Evolutionary conservation across 805 yeast species (phyloP), one percentile per base, ranked within the genome.

Genomic region (Nakazawaea holstii): DNA sequence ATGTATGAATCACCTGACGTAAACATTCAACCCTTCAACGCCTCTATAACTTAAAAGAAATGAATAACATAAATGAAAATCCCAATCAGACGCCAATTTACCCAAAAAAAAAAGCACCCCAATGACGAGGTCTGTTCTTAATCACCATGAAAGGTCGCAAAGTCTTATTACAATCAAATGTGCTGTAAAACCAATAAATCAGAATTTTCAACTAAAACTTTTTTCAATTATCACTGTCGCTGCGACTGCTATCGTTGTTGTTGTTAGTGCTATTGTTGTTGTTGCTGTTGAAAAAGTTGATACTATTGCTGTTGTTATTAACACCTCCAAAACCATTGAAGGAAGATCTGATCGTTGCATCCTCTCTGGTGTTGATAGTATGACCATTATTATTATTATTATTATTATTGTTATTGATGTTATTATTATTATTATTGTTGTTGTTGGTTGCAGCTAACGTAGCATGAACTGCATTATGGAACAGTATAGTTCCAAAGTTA

Each of bases 391-490:
- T 29, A 14, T 39, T 39, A 29, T 4, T 39, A 29, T 39, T 39
- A 24, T 29, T 37, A 15, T 24, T 33, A 35, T 33, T 32, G 31
- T 35, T 36, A 8, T 13, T n/a, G 15, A 13, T 33, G 15, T 33
- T n/a, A 7, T 14, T 17, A 32, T 41, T 35, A 10, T 27, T 35
- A 31, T 39, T 33, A 24, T 32, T 26, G 14, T 27, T 36, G 40
- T 29, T 44, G 36, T 24, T 27, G 28, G 46, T 48, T 13, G 50
- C 50, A 27, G 43, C 36, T 20, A 48, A 37, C 15, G 50, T 48
- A 6, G 50, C 50, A 48, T 39, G 27, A 3, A 48, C 50, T 6
- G 50, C 50, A 35, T 48, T 48, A 27, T 48, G 50, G 37, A 48
- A 48, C 41, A 43, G 46, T 17, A 43, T 43, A 7, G 50, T 43